phyloP scores from a whole-genome alignment of 768 basidiomycete genomes.

The Cystofilobasidium macerans region DNA sequence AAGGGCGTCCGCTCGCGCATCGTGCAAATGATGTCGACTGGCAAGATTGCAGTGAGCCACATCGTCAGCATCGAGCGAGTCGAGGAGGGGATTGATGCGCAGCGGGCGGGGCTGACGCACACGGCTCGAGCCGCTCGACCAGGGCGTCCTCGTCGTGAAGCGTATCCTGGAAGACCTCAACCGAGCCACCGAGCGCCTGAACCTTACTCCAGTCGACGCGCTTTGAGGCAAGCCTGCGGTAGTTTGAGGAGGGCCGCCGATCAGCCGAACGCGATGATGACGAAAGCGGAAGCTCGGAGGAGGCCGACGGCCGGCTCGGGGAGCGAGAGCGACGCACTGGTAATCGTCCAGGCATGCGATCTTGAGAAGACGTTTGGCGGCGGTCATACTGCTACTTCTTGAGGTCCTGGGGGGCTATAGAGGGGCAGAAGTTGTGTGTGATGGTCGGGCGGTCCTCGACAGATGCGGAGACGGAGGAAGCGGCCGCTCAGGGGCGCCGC shows the following conservation, averaged over 20 bases:
- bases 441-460: too few relatives aligned
- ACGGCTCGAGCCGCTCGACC: conserved; percentile 45
- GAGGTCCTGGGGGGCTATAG: too few relatives aligned
- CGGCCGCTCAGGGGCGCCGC: too few relatives aligned
- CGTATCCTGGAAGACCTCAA: conserved; percentile 44
- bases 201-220: conserved; percentile 46
- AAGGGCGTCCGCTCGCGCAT: conserved; percentile 62
- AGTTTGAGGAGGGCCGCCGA: background rate
- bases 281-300: background rate
- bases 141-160: conserved; percentile 47
- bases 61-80: background rate
- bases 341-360: conserved; percentile 15
- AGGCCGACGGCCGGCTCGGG: background rate
- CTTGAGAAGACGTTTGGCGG: background rate
- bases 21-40: conserved; percentile 48
- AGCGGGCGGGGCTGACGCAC: conserved; percentile 27
- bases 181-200: conserved; percentile 28
- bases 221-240: background rate
- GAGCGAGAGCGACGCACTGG: background rate
- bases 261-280: background rate
- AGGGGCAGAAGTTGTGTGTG: too few relatives aligned
- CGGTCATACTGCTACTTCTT: background rate
- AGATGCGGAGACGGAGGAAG: too few relatives aligned
- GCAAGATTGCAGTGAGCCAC: too few relatives aligned
- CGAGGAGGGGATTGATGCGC: background rate